These are phyloP conservation scores for Cardamine occulta DNA, from an alignment of 345 rosid species.

Conservation along the genomic window DNA sequence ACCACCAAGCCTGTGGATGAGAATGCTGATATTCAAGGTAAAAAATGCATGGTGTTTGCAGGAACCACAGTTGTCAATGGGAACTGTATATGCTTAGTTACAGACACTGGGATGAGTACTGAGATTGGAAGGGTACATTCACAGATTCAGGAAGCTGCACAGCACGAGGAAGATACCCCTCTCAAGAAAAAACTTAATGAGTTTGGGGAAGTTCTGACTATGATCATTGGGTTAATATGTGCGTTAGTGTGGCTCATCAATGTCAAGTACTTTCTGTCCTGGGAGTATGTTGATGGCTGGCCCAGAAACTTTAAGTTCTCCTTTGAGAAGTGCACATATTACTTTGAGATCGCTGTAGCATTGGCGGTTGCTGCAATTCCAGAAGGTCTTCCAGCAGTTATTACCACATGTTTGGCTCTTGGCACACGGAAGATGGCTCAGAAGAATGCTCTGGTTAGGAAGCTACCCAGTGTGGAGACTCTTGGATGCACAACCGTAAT, in stretches of 20 bases:
- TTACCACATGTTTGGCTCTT: slow-evolving; percentile 91
- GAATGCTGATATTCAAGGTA: slow-evolving; percentile 81
- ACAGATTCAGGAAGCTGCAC: slow-evolving; percentile 94
- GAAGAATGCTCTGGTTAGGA: slow-evolving; percentile 91
- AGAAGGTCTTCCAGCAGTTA: slow-evolving; percentile 96
- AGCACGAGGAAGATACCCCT: slow-evolving; percentile 86
- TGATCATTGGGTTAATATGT: slow-evolving; percentile 82
- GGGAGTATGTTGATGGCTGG: slow-evolving; percentile 96
- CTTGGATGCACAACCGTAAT: slow-evolving; percentile 96
- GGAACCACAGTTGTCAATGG: slow-evolving; percentile 96
- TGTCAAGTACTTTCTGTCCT: slow-evolving; percentile 83
- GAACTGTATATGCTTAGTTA: slow-evolving; percentile 76
- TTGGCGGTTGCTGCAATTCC: slow-evolving; percentile 98
- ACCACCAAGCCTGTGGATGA: slow-evolving; percentile 68
- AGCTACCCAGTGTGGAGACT: slow-evolving; percentile 93
- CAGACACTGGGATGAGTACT: slow-evolving; percentile 76
- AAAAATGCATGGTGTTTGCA: slow-evolving; percentile 86
- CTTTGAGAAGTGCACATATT: slow-evolving; percentile 95
- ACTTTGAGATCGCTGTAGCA: slow-evolving; percentile 97
- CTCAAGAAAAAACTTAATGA: slow-evolving; percentile 91
- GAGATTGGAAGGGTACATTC: slow-evolving; percentile 92
- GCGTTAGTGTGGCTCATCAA: slow-evolving; percentile 92
- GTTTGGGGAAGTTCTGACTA: slow-evolving; percentile 80
- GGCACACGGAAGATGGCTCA: slow-evolving; percentile 99
- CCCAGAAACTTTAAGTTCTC: slow-evolving; percentile 87